phyloP scores from a whole-genome alignment of 2,329 filamentous ascomycete species.

The Myriangium duriaei region DNA sequence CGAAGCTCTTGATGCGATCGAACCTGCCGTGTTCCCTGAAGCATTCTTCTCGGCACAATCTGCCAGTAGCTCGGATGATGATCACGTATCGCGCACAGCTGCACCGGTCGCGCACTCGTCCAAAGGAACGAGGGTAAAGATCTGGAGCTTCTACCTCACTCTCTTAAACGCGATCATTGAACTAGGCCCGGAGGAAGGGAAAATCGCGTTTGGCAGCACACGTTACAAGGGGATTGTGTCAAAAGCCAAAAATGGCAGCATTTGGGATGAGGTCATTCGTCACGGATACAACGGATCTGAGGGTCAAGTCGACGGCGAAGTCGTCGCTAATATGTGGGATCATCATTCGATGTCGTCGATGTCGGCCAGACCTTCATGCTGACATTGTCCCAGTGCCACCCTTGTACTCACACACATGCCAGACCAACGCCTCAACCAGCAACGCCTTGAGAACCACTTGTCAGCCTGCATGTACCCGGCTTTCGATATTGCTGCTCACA shows the following conservation, averaged over 20 bases:
- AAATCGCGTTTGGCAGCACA: constrained; percentile 70
- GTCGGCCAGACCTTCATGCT: constrained; percentile 1
- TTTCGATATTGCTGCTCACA: constrained; percentile 54
- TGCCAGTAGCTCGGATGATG: constrained; percentile 31
- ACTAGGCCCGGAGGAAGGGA: constrained; percentile 79
- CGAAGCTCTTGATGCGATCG: constrained; percentile 74
- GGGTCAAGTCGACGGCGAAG: constrained; percentile 84
- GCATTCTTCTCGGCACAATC: constrained; percentile 22
- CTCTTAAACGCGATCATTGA: constrained; percentile 86
- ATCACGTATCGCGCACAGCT: constrained; percentile 24
- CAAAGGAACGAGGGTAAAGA: constrained; percentile 74
- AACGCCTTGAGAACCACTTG: constrained; percentile 77
- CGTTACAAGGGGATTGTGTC: constrained; percentile 72
- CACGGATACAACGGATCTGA: constrained; percentile 81
- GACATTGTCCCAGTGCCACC: constrained; percentile 53
- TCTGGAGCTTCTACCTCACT: constrained; percentile 94
- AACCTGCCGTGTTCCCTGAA: constrained; percentile 62
- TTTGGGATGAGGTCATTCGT: constrained; percentile 90
- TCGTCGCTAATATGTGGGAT: constrained; percentile 73
- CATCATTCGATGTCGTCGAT: constrained; percentile 2
- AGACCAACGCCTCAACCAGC: constrained; percentile 72
- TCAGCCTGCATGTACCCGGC: constrained; percentile 62
- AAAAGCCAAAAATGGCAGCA: constrained; percentile 73
- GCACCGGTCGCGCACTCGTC: constrained; percentile 72
- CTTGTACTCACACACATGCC: constrained; percentile 82